Conservation (phyloP, 768 basidiomycete species). For the Russula compacta region DNA sequence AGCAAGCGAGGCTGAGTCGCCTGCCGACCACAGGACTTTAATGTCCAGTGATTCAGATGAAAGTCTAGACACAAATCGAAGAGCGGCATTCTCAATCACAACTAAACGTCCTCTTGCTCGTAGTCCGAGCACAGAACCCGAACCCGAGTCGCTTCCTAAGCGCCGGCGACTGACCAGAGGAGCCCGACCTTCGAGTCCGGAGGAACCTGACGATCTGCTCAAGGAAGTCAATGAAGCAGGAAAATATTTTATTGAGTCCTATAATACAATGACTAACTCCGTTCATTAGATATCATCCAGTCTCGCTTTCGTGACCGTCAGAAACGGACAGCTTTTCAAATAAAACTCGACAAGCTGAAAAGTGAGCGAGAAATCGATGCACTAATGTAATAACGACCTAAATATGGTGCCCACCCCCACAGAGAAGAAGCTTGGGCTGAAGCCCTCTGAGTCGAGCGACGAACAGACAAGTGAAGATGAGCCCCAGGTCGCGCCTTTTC, state of each 20-base stretch:
- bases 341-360: constrained; percentile 56
- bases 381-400: neutral
- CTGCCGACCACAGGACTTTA: neutral
- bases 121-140: constrained; percentile 31
- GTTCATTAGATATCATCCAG: constrained; percentile 47
- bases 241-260: constrained; percentile 27
- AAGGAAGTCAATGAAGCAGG: constrained; percentile 50
- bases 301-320: constrained; percentile 51
- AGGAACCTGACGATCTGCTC: constrained; percentile 37
- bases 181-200: constrained; percentile 32
- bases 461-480: constrained; percentile 16
- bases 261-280: neutral
- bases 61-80: neutral
- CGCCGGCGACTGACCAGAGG: constrained; percentile 38
- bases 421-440: constrained; percentile 8
- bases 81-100: neutral
- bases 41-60: constrained; percentile 6
- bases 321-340: constrained; percentile 52
- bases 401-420: neutral
- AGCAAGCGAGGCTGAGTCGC: constrained; percentile 5
- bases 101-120: neutral
- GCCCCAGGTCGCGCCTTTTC: constrained; percentile 27
- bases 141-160: constrained; percentile 30
- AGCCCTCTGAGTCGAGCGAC: constrained; percentile 21
- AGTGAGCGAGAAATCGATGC: constrained; percentile 34